phyloP scores from a whole-genome alignment of 2,329 filamentous ascomycete species.

The Basipetospora chlamydospora region DNA sequence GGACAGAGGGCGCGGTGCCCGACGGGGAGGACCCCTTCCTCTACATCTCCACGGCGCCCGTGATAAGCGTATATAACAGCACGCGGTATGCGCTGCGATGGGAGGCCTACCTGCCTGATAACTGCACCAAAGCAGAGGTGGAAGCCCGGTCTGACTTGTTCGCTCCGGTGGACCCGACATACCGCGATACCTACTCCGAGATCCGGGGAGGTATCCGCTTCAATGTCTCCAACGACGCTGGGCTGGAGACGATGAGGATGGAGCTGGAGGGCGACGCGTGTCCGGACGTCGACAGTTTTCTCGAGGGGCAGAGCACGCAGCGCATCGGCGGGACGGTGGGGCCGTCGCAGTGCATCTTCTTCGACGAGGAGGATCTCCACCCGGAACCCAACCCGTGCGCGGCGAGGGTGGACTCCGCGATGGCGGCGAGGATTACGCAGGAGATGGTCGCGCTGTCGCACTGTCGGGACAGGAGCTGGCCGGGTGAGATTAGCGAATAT shows the following conservation, averaged over 20 bases:
- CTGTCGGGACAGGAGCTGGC: neutral
- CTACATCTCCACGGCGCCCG: neutral
- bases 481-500: constrained; percentile 8
- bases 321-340: neutral
- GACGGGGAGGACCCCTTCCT: neutral
- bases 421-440: neutral
- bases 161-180: too few relatives aligned
- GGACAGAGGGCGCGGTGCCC: neutral
- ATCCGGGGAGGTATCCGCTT: too few relatives aligned
- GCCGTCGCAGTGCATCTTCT: neutral
- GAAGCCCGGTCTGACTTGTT: too few relatives aligned
- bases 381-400: neutral
- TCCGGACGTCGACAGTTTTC: too few relatives aligned
- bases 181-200: too few relatives aligned
- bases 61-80: neutral
- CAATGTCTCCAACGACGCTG: too few relatives aligned
- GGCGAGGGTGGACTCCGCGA: neutral
- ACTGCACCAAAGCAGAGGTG: neutral
- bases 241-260: too few relatives aligned
- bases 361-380: neutral
- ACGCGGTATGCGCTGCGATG: neutral
- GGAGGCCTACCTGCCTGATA: neutral
- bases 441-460: neutral
- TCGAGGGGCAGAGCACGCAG: neutral
- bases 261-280: too few relatives aligned